phyloP scores from a whole-genome alignment of 257 asterid species.

The Apocynum venetum region DNA sequence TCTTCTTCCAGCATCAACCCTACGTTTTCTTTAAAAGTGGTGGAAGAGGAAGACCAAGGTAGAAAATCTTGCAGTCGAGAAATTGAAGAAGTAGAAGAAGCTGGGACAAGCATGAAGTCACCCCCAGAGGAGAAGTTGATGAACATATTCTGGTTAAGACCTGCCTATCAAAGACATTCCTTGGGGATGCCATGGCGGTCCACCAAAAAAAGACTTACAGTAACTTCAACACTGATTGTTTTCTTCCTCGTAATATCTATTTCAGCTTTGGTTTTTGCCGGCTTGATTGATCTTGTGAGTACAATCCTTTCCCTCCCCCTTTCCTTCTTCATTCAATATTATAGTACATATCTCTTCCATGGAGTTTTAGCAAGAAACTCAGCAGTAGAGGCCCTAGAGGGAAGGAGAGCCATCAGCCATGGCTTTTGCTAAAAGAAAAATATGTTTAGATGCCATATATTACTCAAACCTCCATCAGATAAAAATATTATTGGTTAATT shows the following conservation, averaged over 20 bases:
- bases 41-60: neutral
- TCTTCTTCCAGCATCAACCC: neutral
- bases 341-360: no score
- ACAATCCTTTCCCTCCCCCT: neutral
- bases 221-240: neutral
- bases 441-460: no score
- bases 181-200: neutral
- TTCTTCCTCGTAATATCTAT: neutral
- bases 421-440: no score
- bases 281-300: constrained; percentile 6
- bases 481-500: no score
- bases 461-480: no score
- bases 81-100: neutral
- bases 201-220: neutral
- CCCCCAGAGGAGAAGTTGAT: constrained; percentile 4
- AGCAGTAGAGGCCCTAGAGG: no score
- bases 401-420: no score
- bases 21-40: no score
- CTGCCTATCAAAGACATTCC: constrained; percentile 3
- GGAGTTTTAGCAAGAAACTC: no score
- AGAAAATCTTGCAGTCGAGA: neutral
- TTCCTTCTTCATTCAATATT: neutral
- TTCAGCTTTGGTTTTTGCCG: neutral
- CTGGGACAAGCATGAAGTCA: neutral
- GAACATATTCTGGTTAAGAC: constrained; percentile 13